Evolutionary conservation across 2,329 filamentous ascomycete species (phyloP), one percentile per base, ranked within the genome.

Genomic region (Trichoderma arundinaceum): DNA sequence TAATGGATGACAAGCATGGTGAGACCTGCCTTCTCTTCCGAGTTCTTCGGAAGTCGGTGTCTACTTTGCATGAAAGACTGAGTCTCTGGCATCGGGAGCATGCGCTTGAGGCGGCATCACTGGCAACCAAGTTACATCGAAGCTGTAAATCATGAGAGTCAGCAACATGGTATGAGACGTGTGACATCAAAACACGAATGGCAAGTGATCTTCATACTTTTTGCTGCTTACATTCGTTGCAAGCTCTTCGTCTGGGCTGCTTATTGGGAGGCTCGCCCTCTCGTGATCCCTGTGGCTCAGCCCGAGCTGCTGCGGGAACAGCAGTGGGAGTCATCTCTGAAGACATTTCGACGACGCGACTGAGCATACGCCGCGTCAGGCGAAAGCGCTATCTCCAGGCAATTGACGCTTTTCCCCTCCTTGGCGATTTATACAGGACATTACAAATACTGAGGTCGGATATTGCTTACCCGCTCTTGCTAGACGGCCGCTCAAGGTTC

Each of bases 151-250:
- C 3, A 4, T 33, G 17, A 12, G 4, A 52, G 19, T 7, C 28
- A 35, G 7, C 7, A 7, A 32, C 28, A 12, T 3, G 22, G 4
- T 2, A 48, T 7, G 3, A 1, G 13, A 46, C 7, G 2, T 28
- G 22, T 28, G 22, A 28, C 22, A 28, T 28, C 22, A 19, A 15
- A 19, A 0, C 1, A 12, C 3, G 19, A 10, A 3, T n/a, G 17
- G 10, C 1, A n/a, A 28, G 9, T 17, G 1, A 19, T 41, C 15
- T 7, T 28, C n/a, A 8, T 43, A 62, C 59, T 39, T 62, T 62
- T 44, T 62, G 59, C 28, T 62, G 48, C 38, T 53, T 62, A 22
- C 59, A 62, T 28, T 62, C 59, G 2, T 62, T 62, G 28, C 59
- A 62, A 51, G 59, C 59, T 15, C 48, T 62, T 7, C 59, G 48